Evolutionary conservation across 768 basidiomycete genomes (phyloP).

Genomic region (Suillus placidus): DNA sequence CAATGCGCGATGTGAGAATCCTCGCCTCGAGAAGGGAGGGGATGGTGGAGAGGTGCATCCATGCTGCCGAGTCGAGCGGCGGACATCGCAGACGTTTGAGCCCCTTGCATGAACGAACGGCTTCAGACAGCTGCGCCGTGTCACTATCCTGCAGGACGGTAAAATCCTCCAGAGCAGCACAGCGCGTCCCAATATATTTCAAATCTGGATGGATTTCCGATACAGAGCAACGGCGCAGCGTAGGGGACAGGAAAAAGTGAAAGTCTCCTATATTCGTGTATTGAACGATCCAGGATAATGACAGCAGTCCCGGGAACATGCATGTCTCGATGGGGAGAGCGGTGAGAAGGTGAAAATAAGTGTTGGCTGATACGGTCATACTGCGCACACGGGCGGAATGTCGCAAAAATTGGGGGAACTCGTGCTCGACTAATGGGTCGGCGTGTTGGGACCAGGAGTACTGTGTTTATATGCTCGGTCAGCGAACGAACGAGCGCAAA

Average conservation of each 20-base stretch:
- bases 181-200: neutral
- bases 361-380: neutral
- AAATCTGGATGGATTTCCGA: neutral
- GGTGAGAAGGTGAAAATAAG: neutral
- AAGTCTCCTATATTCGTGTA: neutral
- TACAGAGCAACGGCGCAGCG: neutral
- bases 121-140: neutral
- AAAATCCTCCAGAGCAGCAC: neutral
- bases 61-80: neutral
- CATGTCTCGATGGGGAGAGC: neutral
- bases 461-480: neutral
- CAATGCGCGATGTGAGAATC: neutral
- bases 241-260: neutral
- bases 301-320: neutral
- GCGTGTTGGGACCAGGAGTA: neutral
- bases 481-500: neutral
- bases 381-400: neutral
- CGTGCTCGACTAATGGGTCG: neutral
- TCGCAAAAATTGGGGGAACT: neutral
- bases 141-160: neutral
- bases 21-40: neutral
- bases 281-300: neutral
- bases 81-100: neutral
- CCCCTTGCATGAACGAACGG: neutral
- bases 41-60: slow-evolving; percentile 1